Conservation (phyloP, 2,329 filamentous ascomycete genomes). For the Colletotrichum orbiculare region DNA sequence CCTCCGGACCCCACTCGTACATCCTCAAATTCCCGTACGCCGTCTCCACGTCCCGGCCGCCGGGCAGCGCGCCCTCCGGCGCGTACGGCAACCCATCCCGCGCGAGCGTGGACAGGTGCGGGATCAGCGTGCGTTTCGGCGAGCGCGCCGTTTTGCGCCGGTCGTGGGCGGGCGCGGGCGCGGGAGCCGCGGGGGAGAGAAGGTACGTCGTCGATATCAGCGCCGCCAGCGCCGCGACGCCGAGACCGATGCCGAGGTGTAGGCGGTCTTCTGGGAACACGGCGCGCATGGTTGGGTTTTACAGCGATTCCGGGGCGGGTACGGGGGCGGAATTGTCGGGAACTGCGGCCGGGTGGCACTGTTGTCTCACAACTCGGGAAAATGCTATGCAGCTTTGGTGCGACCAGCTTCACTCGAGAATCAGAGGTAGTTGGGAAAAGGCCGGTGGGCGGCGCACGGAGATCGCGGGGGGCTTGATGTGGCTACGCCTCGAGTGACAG, state of each 20-base stretch:
- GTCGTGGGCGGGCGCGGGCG: conserved; percentile 30
- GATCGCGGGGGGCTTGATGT: no score
- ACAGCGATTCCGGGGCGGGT: no score
- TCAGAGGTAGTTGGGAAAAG: no score
- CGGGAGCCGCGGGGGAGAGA: conserved; percentile 41
- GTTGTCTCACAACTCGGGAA: no score
- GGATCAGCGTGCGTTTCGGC: conserved; percentile 30
- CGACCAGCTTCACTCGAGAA: no score
- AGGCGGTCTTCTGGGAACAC: conserved; percentile 22
- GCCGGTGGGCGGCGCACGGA: no score
- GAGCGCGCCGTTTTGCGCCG: conserved; percentile 32
- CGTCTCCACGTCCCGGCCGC: conserved; percentile 74
- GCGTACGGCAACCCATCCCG: conserved; percentile 69
- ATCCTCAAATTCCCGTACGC: conserved; percentile 78
- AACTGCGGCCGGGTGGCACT: no score
- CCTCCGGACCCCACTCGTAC: conserved; percentile 82
- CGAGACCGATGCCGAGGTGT: conserved; percentile 19
- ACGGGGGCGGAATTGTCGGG: no score
- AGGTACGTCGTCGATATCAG: conserved; percentile 50
- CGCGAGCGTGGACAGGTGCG: conserved; percentile 40
- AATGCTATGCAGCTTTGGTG: no score
- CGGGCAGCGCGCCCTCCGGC: conserved; percentile 72
- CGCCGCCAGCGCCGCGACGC: conserved; percentile 33
- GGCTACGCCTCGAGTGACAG: no score
- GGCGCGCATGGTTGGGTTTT: conserved; percentile 14